phyloP scores from a whole-genome alignment of 140 eudicot genomes.

The Stevia rebaudiana region DNA sequence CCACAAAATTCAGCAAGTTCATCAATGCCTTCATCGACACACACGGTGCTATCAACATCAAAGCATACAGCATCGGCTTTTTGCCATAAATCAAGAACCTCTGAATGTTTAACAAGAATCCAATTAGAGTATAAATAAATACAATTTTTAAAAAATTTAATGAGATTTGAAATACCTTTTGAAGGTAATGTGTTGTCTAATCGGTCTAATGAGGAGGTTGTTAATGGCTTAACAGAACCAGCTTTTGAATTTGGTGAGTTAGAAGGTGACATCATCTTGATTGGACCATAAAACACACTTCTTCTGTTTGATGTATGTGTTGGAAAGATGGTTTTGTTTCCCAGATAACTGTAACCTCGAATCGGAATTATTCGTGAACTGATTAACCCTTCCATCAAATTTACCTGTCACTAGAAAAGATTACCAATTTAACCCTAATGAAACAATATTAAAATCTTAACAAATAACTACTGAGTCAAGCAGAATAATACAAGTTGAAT shows the following conservation, averaged over 20 bases:
- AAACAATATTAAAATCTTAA: neutral
- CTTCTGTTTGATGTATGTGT: constrained; percentile 21
- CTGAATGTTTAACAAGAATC: constrained; percentile 29
- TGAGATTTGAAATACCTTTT: constrained; percentile 42
- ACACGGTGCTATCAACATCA: constrained; percentile 98
- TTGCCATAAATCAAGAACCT: constrained; percentile 80
- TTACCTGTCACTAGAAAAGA: constrained; percentile 24
- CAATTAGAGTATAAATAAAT: constrained; percentile 2
- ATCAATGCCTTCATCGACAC: constrained; percentile 96
- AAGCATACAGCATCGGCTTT: constrained; percentile 91
- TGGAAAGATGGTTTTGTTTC: constrained; percentile 16
- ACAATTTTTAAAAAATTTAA: neutral
- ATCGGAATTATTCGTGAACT: constrained; percentile 40
- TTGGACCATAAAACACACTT: constrained; percentile 25
- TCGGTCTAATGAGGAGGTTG: constrained; percentile 33
- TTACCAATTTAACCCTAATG: neutral
- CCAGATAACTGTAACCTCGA: constrained; percentile 25
- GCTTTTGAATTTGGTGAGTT: constrained; percentile 37
- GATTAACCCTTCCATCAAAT: constrained; percentile 67
- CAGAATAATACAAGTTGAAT: neutral
- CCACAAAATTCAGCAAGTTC: constrained; percentile 99
- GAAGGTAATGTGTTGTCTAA: constrained; percentile 70
- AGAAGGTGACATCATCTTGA: constrained; percentile 35
- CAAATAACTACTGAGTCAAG: neutral
- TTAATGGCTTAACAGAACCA: constrained; percentile 51